A percentile compares a stretch with the other conserved stretches of the same genome.
Evolutionary conservation across 345 rosid species (phyloP).

Genomic region (Eucalyptus polybractea): DNA sequence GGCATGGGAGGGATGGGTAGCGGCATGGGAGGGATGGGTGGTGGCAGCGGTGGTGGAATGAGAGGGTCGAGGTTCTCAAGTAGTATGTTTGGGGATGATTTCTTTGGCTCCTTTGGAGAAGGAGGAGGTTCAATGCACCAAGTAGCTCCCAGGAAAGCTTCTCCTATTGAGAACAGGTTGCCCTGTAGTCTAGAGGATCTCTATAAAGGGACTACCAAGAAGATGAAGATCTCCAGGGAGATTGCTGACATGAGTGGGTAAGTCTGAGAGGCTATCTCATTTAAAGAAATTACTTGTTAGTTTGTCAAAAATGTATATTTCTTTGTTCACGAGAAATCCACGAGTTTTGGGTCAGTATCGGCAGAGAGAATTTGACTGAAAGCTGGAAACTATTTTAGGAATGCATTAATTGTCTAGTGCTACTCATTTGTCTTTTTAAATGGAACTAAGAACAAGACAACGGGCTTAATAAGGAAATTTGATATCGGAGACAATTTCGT

Average conservation of each 20-base stretch:
- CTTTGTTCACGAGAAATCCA: neutral
- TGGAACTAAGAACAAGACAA: neutral
- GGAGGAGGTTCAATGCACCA: constrained; percentile 10
- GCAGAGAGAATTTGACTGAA: neutral
- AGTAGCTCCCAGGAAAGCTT: constrained; percentile 29
- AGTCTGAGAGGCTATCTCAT: constrained; percentile 1
- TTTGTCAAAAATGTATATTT: neutral
- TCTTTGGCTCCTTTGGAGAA: constrained; percentile 37
- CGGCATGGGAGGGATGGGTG: constrained; percentile 16
- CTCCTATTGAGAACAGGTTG: constrained; percentile 47
- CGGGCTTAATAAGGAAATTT: neutral
- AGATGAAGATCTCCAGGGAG: constrained; percentile 87
- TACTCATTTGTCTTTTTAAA: neutral
- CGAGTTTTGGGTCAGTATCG: neutral
- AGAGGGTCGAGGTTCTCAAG: constrained; percentile 32
- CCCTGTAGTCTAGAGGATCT: constrained; percentile 74
- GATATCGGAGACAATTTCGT: neutral
- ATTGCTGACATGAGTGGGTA: constrained; percentile 62
- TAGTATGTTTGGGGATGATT: constrained; percentile 57
- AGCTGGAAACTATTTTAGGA: neutral
- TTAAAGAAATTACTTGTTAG: neutral
- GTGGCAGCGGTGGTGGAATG: constrained; percentile 15
- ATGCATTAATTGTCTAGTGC: neutral
- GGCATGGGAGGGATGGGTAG: constrained; percentile 22
- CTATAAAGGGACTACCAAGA: constrained; percentile 62